phyloP scores from a whole-genome alignment of 768 basidiomycete genomes.

The Boletellus emodensis region DNA sequence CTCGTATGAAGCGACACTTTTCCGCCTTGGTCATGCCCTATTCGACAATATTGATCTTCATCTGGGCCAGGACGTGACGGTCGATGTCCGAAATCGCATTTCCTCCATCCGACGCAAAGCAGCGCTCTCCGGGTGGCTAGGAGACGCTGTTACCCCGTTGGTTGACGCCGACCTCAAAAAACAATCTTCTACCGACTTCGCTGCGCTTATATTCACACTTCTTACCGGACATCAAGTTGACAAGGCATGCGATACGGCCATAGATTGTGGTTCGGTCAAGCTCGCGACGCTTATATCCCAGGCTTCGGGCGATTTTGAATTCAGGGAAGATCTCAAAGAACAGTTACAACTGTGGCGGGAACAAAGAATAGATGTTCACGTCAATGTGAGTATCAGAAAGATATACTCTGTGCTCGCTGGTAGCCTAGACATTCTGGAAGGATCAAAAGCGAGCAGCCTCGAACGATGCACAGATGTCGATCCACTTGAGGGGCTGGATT shows the following conservation, averaged over 20 bases:
- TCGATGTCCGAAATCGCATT: constrained; percentile 61
- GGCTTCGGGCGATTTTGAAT: constrained; percentile 72
- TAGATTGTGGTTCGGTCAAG: constrained; percentile 73
- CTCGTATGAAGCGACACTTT: constrained; percentile 73
- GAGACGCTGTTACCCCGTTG: constrained; percentile 59
- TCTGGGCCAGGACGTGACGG: constrained; percentile 48
- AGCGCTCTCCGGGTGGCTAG: constrained; percentile 82
- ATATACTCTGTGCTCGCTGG: constrained; percentile 85
- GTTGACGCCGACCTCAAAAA: constrained; percentile 71
- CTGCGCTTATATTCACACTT: constrained; percentile 64
- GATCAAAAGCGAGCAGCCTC: constrained; percentile 47
- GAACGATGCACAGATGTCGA: constrained; percentile 55
- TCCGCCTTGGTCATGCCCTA: constrained; percentile 83
- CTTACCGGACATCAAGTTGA: constrained; percentile 88
- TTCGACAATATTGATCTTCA: constrained; percentile 81
- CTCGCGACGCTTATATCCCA: constrained; percentile 89
- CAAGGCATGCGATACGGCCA: constrained; percentile 69
- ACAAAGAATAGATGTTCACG: constrained; percentile 65
- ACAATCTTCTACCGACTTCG: constrained; percentile 39
- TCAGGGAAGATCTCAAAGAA: constrained; percentile 63
- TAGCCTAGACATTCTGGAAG: constrained; percentile 55
- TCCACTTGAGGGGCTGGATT: constrained; percentile 75
- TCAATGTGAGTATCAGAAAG: constrained; percentile 65
- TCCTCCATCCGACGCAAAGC: constrained; percentile 66
- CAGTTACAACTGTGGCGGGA: constrained; percentile 85